Evolutionary conservation across 768 basidiomycete species (phyloP).

Genomic region (Gloeopeniophorella convolvens): DNA sequence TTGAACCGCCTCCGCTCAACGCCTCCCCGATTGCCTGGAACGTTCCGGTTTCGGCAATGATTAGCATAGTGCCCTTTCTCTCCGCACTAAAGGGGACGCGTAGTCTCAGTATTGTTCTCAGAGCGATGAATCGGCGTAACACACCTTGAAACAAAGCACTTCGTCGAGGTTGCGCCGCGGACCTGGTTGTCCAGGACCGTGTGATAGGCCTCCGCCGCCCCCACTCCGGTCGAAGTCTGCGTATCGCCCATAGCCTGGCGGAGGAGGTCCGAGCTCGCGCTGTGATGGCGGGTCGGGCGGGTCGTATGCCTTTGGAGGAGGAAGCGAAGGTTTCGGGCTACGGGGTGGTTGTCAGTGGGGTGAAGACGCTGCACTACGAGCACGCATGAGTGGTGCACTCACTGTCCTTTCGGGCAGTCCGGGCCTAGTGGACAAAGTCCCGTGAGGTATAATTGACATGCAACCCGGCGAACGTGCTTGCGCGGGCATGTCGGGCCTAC

Average conservation of each 20-base stretch:
- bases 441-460: constrained; percentile 85
- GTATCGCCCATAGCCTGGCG: constrained; percentile 84
- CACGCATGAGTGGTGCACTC: constrained; percentile 31
- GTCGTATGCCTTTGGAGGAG: constrained; percentile 67
- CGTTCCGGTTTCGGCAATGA: constrained; percentile 84
- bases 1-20: constrained; percentile 42
- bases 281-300: constrained; percentile 69
- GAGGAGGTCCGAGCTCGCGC: constrained; percentile 82
- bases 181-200: constrained; percentile 30
- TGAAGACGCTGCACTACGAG: too few species aligned
- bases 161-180: constrained; percentile 72
- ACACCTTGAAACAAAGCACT: constrained; percentile 82
- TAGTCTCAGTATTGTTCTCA: constrained; percentile 1
- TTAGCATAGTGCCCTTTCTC: constrained; percentile 95
- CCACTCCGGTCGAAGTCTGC: constrained; percentile 60
- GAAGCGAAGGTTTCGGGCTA: constrained; percentile 75
- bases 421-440: constrained; percentile 91
- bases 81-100: constrained; percentile 53
- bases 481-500: constrained; percentile 82
- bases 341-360: constrained; percentile 16
- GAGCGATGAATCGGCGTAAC: constrained; percentile 17
- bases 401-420: constrained; percentile 88
- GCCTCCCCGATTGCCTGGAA: constrained; percentile 87
- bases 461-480: constrained; percentile 87
- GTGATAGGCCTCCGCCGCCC: constrained; percentile 32